Evolutionary conservation across 2,329 filamentous ascomycete species (phyloP).

Genomic region (Fusarium bactridioides): DNA sequence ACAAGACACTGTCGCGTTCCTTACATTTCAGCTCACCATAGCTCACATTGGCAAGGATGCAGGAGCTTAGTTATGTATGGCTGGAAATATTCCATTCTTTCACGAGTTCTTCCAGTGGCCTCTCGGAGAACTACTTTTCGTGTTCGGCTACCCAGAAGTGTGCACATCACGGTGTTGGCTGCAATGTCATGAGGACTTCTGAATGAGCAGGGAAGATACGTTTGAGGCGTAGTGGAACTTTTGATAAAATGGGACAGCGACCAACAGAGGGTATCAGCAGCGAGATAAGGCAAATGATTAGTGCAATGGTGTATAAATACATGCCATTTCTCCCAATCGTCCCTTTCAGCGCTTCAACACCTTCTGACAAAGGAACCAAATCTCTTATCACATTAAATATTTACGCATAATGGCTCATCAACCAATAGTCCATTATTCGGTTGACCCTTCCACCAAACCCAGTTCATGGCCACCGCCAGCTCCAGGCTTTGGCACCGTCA

Average conservation of each 20-base stretch:
- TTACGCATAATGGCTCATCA: not conserved
- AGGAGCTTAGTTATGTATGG: not conserved
- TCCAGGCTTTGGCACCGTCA: not conserved
- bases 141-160: not conserved
- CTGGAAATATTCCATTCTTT: not conserved
- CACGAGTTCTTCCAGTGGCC: too few relatives aligned
- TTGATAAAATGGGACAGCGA: not conserved
- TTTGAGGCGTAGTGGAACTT: not conserved
- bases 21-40: not conserved
- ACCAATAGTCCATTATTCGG: not conserved
- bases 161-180: not conserved
- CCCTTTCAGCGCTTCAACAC: too few relatives aligned
- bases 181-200: not conserved
- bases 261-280: not conserved
- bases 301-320: not conserved
- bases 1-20: not conserved
- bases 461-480: not conserved
- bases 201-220: not conserved
- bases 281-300: not conserved
- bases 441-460: slow-evolving; percentile 1
- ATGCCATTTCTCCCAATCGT: not conserved
- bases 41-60: not conserved
- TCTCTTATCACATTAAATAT: fast-evolving
- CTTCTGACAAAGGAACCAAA: not conserved
- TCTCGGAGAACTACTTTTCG: not conserved